Conservation (phyloP, 2,329 filamentous ascomycete genomes). For the Diaporthe caulivora region DNA sequence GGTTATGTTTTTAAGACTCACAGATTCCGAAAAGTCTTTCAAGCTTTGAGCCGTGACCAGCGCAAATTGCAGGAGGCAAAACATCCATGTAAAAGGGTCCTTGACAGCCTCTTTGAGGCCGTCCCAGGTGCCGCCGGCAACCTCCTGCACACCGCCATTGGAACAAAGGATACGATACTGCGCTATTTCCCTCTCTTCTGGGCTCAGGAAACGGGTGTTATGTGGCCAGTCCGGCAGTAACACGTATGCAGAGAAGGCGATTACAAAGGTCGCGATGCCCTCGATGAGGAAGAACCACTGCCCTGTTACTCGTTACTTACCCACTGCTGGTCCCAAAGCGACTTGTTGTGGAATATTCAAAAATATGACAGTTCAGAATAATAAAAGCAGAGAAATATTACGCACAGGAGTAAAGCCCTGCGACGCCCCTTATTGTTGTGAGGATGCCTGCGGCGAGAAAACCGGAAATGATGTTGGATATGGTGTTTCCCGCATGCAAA, state of each 20-base stretch:
- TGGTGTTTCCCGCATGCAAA: not conserved
- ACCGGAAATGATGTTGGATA: constrained; percentile 2
- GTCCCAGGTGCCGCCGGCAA: not conserved
- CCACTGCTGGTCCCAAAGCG: no score
- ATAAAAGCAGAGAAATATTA: no score
- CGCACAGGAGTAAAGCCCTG: not conserved
- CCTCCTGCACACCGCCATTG: not conserved
- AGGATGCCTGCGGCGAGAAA: not conserved
- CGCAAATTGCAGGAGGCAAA: not conserved
- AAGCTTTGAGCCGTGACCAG: not conserved
- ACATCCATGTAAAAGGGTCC: not conserved
- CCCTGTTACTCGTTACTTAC: not conserved
- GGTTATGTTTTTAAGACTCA: not conserved
- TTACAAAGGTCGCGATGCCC: not conserved
- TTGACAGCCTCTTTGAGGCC: not conserved
- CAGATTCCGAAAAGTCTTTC: not conserved
- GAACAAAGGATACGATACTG: not conserved
- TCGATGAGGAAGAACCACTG: constrained; percentile 6
- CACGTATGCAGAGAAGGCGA: not conserved
- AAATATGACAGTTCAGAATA: no score
- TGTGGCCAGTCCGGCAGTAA: constrained; percentile 2
- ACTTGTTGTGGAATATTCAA: no score
- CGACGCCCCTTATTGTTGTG: not conserved
- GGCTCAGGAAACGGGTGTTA: not conserved
- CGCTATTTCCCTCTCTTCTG: not conserved